A percentile compares a stretch with the other conserved stretches of the same genome.
phyloP scores from a whole-genome alignment of 208 protist genomes.

The Trypanosoma lewisi region DNA sequence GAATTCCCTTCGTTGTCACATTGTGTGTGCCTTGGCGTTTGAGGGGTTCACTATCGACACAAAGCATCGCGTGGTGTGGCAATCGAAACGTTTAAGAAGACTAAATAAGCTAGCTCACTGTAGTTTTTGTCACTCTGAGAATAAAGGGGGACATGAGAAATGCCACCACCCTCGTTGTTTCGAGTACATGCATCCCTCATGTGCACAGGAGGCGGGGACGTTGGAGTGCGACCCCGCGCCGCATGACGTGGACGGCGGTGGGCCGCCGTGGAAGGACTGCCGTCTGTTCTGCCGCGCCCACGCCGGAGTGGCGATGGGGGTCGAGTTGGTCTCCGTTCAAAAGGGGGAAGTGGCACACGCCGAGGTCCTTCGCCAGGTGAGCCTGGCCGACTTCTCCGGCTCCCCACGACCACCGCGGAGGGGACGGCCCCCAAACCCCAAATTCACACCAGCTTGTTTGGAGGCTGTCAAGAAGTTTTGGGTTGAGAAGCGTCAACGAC shows the following conservation, averaged over 20 bases:
- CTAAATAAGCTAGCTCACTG: conserved; percentile 42
- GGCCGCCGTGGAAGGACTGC: conserved; percentile 51
- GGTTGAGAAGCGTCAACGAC: conserved; percentile 43
- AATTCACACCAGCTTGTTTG: conserved; percentile 20
- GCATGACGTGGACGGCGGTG: not conserved
- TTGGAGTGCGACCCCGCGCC: conserved; percentile 36
- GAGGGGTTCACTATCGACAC: conserved; percentile 41
- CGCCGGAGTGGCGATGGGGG: conserved; percentile 36
- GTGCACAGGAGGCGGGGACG: conserved; percentile 52
- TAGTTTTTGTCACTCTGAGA: conserved; percentile 50
- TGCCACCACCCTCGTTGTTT: conserved; percentile 68
- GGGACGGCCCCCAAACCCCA: not conserved
- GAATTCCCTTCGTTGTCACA: conserved; percentile 43
- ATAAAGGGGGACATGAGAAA: conserved; percentile 29
- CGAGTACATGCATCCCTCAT: conserved; percentile 69
- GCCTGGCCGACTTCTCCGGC: not conserved
- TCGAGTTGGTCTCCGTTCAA: conserved; percentile 31
- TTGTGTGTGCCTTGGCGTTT: conserved; percentile 58
- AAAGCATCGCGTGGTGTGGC: conserved; percentile 13
- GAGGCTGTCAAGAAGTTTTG: conserved; percentile 55
- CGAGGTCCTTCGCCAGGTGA: conserved; percentile 24
- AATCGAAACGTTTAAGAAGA: conserved; percentile 29
- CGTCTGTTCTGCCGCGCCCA: conserved; percentile 64
- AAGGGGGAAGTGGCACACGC: conserved; percentile 44
- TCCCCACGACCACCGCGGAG: not conserved